Conservation (phyloP, 2,329 filamentous ascomycete genomes). For the Hypoxylon sp. region DNA sequence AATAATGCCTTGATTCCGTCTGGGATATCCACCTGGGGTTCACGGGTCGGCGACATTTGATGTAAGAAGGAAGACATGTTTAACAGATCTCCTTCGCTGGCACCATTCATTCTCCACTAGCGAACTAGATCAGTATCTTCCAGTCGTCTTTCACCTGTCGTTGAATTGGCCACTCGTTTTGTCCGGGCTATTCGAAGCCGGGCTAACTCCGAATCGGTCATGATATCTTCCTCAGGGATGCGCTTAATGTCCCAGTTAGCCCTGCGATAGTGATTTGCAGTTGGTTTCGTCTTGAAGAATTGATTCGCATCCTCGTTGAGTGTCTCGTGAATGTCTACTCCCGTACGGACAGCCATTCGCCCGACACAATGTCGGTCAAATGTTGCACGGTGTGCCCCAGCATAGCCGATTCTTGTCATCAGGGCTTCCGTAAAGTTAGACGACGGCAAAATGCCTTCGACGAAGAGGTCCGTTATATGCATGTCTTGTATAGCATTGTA, state of each 20-base stretch:
- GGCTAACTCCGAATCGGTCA: conserved; percentile 38
- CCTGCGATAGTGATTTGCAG: conserved; percentile 43
- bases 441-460: conserved; percentile 42
- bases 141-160: conserved; percentile 41
- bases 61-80: not conserved
- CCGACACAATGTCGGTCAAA: not conserved
- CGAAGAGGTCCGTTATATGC: conserved; percentile 43
- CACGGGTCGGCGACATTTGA: too few relatives aligned
- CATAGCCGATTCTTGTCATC: not conserved
- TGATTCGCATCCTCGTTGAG: conserved; percentile 27
- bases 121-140: conserved; percentile 45
- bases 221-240: conserved; percentile 48
- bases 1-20: too few relatives aligned
- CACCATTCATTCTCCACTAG: conserved; percentile 33
- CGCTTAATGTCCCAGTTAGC: conserved; percentile 49
- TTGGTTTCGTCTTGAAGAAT: conserved; percentile 48
- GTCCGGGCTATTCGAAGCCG: conserved; percentile 44
- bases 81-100: conserved; percentile 20
- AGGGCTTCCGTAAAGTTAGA: conserved; percentile 44
- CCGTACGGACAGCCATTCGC: not conserved
- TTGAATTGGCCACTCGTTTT: conserved; percentile 40
- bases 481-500: conserved; percentile 44
- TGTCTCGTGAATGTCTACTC: not conserved
- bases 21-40: too few relatives aligned
- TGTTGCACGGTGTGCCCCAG: not conserved